Evolutionary conservation across 176 grass and related monocot genomes (phyloP), one percentile per base, ranked within the genome.

Genomic region (Secale cereale): DNA sequence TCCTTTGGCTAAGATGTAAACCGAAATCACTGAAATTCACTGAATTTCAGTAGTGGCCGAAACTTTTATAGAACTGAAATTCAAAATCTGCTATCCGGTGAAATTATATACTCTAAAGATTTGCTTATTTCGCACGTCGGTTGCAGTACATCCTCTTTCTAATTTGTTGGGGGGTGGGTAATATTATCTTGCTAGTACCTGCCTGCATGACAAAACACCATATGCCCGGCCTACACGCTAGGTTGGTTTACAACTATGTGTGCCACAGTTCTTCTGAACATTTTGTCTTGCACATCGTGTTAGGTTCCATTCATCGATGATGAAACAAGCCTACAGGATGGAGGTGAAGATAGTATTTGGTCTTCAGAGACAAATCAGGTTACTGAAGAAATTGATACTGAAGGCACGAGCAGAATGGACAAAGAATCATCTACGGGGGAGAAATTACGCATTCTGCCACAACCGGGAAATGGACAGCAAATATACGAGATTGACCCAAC

Each of bases 401-500:
- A 61, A 45, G 81, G 43, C 77, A 54, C 17, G 26, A 86, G 77
- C 28, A 73, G 65, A 91, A 74, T 35, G 16, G 63, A 35, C 39
- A 56, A 65, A 76, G 72, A 84, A 82, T 81, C 43, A 66, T 19
- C 78, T 80, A 35, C 46, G 77, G 90, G 87, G 74, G 77, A 88
- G 65, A 89, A 94, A 86, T 78, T 52, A 52, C 77, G 8, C 89
- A 56, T 65, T 82, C 17, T 98, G 74, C 79, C 87, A 29, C 77
- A 80, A 15, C 88, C 91, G 69, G 92, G 92, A 76, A 76, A 89
- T 73, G 92, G 92, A 12, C 95, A 93, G 85, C 91, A 62, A 79
- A 94, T 98, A 79, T 98, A 93, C 85, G 39, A 95, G 75, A 86
- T 93, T 74, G 91, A 98, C 74, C 96, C 91, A 65, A 89, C 82